These are phyloP conservation scores for Helianthus annuus DNA, from an alignment of 129 eudicot species.

Conservation along the genomic window HanXRQr2.0-SUNRISE NC_035440.2:6904319-6904818, in stretches of 20 bases:
- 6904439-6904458: not conserved
- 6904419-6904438: not conserved
- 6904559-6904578: conserved; percentile 71
- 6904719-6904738: conserved; percentile 59
- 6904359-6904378: conserved; percentile 30
- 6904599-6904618: conserved; percentile 87
- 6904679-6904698: conserved; percentile 68
- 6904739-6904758: conserved; percentile 66
- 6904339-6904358: conserved; percentile 77
- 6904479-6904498: not conserved
- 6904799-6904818: conserved; percentile 87
- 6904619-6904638: conserved; percentile 67
- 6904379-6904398: not conserved
- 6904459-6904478: not conserved
- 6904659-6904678: conserved; percentile 83
- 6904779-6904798: conserved; percentile 86
- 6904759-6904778: conserved; percentile 71
- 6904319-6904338: conserved; percentile 69
- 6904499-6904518: conserved; percentile 63
- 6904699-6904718: conserved; percentile 65
- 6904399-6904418: not conserved
- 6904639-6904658: conserved; percentile 82
- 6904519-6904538: conserved; percentile 64
- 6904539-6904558: conserved; percentile 70
- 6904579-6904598: conserved; percentile 91